Evolutionary conservation across 768 basidiomycete genomes (phyloP).

Genomic region (Psilocybe azurescens): DNA sequence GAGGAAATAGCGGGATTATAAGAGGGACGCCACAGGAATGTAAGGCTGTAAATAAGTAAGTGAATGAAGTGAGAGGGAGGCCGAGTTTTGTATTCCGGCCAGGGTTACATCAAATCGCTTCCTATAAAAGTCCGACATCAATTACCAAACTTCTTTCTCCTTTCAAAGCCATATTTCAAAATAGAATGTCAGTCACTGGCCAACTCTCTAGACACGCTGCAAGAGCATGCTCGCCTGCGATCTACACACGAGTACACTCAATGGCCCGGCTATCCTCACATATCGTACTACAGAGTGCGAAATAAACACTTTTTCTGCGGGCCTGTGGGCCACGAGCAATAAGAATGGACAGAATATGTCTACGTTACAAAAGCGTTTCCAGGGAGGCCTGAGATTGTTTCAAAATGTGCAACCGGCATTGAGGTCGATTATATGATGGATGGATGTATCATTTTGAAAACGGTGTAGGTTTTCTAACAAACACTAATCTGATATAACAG

Average conservation of each 20-base stretch:
- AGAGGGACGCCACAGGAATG: constrained; percentile 23
- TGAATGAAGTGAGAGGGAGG: constrained; percentile 19
- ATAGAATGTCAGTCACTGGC: neutral
- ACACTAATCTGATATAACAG: constrained; percentile 26
- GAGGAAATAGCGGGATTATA: constrained; percentile 10
- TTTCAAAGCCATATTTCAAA: constrained; percentile 13
- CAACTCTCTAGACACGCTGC: neutral
- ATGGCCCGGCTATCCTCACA: neutral
- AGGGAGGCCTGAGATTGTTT: constrained; percentile 6
- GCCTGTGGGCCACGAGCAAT: neutral
- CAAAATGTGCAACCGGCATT: neutral
- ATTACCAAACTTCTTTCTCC: constrained; percentile 20
- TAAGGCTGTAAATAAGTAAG: neutral
- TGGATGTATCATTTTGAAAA: constrained; percentile 11
- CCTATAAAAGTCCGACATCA: constrained; percentile 32
- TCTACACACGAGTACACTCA: constrained; percentile 8
- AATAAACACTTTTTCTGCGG: neutral
- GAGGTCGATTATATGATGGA: constrained; percentile 4
- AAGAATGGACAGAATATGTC: constrained; percentile 16
- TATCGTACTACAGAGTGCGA: neutral
- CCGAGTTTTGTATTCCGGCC: constrained; percentile 19
- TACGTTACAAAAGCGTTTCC: constrained; percentile 14
- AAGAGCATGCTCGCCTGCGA: constrained; percentile 9
- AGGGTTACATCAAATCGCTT: constrained; percentile 29
- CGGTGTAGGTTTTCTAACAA: constrained; percentile 13